These are phyloP conservation scores for Rhizophagus prolifer DNA, from an alignment of 192 early-diverging fungal genomes.

Conservation along the genomic window DNA sequence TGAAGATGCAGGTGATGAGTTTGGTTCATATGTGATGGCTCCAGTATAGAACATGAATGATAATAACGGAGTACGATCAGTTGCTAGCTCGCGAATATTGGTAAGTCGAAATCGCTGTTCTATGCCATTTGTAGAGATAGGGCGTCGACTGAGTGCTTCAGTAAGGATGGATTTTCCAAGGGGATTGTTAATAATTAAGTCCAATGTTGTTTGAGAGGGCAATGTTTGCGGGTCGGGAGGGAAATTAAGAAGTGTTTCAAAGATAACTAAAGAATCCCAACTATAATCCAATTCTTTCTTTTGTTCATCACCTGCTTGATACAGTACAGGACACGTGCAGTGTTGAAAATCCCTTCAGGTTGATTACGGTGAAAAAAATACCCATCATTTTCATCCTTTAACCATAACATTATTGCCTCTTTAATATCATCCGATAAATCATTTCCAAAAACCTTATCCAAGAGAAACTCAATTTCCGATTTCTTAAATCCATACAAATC, in stretches of 20 bases:
- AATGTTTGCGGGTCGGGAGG: not conserved
- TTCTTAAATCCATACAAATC: not conserved
- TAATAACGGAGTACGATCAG: conserved; percentile 1
- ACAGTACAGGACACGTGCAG: not conserved
- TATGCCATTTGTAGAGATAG: not conserved
- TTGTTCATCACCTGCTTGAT: not conserved
- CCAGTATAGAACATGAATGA: conserved; percentile 12
- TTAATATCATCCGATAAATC: not conserved
- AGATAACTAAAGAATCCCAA: not conserved
- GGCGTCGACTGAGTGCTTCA: not conserved
- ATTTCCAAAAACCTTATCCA: conserved; percentile 6
- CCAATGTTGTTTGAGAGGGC: not conserved
- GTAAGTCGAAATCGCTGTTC: not conserved
- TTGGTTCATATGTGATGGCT: not conserved
- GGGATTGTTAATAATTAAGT: conserved; percentile 6
- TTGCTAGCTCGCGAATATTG: not conserved
- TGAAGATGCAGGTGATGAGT: not conserved
- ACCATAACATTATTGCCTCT: conserved; percentile 17
- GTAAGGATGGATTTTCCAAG: conserved; percentile 1
- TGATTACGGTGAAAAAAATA: conserved; percentile 26
- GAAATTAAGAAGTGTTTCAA: not conserved
- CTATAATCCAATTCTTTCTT: not conserved
- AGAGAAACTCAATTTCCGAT: conserved; percentile 19
- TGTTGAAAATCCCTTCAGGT: not conserved
- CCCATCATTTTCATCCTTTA: conserved; percentile 21